Base-by-base conservation (phyloP, 371 early-diverging fungal species). In the Syncephalastrum monosporum region DNA sequence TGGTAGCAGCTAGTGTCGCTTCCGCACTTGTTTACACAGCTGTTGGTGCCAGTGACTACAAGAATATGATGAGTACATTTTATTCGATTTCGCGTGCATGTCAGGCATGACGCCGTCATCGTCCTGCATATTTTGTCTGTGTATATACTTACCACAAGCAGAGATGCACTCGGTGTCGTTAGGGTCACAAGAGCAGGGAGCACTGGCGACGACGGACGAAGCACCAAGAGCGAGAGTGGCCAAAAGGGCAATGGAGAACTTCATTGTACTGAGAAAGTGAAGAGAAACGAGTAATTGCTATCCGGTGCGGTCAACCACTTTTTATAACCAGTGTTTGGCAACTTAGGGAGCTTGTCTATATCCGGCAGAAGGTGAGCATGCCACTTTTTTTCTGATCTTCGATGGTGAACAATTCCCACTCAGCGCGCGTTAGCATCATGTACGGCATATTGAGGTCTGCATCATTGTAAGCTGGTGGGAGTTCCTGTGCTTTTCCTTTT, bases 21-120 rank as follows among this genome's bases (percentile, higher is more conserved):
- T 15, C 43, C 29, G 38, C 59, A 59, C 16, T 17, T n/a, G 38
- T 41, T 47, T 5, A 59, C 53, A 19, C 59, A 59, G 53, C 42
- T 54, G 24, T 59, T 59, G 16, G 53, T 53, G 41, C 47, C 33
- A 16, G 59, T 59, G 19, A 59, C 59, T 59, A 16, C 12, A n/a
- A 44, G 17, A 45, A 53, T 7, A 41, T n/a, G 23, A 19, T 53
- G 5, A 41, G 42, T 21, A n/a, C 13, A 13, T 10, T 17, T n/a
- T 5, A 0, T 27, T 33, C 24, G n/a, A 29, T 52, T n/a, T 29
- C 21, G 46, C 0, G 8, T 24, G 15, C 3, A 12, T 38, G 14
- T 16, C 47, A 29, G 13, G 15, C 29, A 14, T 44, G 27, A 38
- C 15, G 45, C 17, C 3, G 25, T 53, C 23, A 17, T n/a, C 19